A percentile compares a stretch with the other conserved stretches of the same genome.
These are phyloP conservation scores for Mucor velutinosus DNA, from an alignment of 371 early-diverging fungal genomes.

Conservation along the genomic window DNA sequence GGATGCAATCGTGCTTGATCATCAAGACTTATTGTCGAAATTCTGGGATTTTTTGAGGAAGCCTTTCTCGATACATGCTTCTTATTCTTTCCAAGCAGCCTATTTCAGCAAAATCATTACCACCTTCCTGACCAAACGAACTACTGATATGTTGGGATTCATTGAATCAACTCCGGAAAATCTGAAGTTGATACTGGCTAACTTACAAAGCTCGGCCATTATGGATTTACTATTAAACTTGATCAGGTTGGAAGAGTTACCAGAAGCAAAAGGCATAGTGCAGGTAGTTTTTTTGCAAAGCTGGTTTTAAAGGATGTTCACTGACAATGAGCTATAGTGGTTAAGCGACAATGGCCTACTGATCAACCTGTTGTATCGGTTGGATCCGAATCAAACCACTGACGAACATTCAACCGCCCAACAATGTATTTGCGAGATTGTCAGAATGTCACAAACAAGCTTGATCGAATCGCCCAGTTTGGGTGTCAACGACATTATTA, in stretches of 20 bases:
- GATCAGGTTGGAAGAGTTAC: constrained; percentile 86
- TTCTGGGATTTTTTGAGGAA: constrained; percentile 86
- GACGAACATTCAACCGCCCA: constrained; percentile 85
- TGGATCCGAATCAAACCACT: constrained; percentile 76
- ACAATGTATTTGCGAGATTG: constrained; percentile 87
- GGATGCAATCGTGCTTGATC: constrained; percentile 67
- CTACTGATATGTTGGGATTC: constrained; percentile 70
- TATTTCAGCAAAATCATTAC: constrained; percentile 89
- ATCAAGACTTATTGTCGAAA: constrained; percentile 68
- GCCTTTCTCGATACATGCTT: constrained; percentile 54
- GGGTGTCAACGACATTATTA: constrained; percentile 66
- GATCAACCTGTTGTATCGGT: constrained; percentile 68
- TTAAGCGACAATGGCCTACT: constrained; percentile 76
- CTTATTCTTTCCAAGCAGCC: constrained; percentile 80
- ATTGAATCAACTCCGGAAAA: constrained; percentile 65
- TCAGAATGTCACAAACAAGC: constrained; percentile 81
- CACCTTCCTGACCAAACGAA: constrained; percentile 82
- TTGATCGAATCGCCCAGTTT: constrained; percentile 68
- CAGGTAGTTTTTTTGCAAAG: constrained; percentile 43
- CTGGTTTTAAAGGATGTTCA: background rate
- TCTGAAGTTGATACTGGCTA: constrained; percentile 61
- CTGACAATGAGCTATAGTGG: constrained; percentile 59
- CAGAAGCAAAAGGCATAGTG: constrained; percentile 78
- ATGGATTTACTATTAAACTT: constrained; percentile 89
- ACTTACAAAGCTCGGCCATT: constrained; percentile 82